Conservation (phyloP, 2,329 filamentous ascomycete genomes). For the Mycogone perniciosa region DNA sequence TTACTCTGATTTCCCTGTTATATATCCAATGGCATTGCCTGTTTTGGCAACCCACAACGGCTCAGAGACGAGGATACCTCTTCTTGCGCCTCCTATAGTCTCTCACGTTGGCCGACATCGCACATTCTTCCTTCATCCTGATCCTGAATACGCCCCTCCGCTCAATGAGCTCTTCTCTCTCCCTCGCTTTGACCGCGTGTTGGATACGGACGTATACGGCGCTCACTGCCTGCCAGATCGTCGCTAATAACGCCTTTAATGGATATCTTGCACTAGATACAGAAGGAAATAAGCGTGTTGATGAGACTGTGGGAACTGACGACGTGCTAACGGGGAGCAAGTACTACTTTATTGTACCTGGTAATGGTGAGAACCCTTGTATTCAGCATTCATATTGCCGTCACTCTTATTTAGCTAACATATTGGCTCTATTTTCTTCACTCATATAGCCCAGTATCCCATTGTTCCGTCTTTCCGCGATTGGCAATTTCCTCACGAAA, state of each 20-base stretch:
- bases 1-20: no score
- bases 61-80: background rate
- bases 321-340: background rate
- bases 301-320: background rate
- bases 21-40: background rate
- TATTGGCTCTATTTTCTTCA: no score
- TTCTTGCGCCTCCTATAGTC: background rate
- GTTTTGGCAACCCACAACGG: background rate
- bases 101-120: background rate
- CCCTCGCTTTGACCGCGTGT: background rate
- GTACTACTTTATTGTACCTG: background rate
- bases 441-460: background rate
- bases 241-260: background rate
- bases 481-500: background rate
- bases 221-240: background rate
- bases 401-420: background rate
- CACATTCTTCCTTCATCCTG: background rate
- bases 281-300: background rate
- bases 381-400: no score
- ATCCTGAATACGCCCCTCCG: background rate
- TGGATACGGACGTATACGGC: background rate
- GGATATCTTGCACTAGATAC: background rate
- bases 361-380: background rate
- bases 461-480: background rate
- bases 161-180: background rate